Evolutionary conservation across 2,329 filamentous ascomycete genomes (phyloP).

Genomic region (Fusarium concolor): DNA sequence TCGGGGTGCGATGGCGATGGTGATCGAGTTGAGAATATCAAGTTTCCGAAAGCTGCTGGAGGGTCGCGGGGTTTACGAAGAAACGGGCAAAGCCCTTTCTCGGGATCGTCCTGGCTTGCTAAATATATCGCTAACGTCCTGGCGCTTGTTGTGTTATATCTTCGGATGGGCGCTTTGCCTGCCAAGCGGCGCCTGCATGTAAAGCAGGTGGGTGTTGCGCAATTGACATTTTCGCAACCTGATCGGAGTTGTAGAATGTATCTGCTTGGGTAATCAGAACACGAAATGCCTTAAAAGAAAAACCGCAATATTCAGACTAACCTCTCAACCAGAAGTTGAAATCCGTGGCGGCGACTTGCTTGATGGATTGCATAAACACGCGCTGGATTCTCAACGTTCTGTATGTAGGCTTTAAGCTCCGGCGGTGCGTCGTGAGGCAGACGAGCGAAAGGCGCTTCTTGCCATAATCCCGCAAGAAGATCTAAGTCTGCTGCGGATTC

Average conservation of each 20-base stretch:
- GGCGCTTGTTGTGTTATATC: constrained; percentile 85
- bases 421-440: constrained; percentile 70
- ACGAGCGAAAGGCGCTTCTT: constrained; percentile 68
- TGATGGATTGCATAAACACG: constrained; percentile 70
- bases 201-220: constrained; percentile 82
- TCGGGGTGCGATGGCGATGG: constrained; percentile 36
- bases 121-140: constrained; percentile 83
- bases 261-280: constrained; percentile 57
- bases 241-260: constrained; percentile 85
- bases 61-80: constrained; percentile 57
- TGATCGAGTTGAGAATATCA: constrained; percentile 56
- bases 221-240: constrained; percentile 77
- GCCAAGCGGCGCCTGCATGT: constrained; percentile 77
- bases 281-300: background rate
- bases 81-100: constrained; percentile 73
- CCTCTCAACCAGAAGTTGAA: constrained; percentile 76
- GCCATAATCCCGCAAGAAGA: constrained; percentile 69
- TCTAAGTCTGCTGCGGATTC: constrained; percentile 56
- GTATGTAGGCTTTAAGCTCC: constrained; percentile 66
- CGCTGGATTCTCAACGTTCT: constrained; percentile 71
- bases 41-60: constrained; percentile 59
- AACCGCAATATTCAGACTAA: constrained; percentile 50
- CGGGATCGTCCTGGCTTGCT: constrained; percentile 82
- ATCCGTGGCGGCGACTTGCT: constrained; percentile 70
- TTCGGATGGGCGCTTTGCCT: constrained; percentile 75